phyloP scores from a whole-genome alignment of 805 yeast species.

The Wickerhamomyces bovis region DNA sequence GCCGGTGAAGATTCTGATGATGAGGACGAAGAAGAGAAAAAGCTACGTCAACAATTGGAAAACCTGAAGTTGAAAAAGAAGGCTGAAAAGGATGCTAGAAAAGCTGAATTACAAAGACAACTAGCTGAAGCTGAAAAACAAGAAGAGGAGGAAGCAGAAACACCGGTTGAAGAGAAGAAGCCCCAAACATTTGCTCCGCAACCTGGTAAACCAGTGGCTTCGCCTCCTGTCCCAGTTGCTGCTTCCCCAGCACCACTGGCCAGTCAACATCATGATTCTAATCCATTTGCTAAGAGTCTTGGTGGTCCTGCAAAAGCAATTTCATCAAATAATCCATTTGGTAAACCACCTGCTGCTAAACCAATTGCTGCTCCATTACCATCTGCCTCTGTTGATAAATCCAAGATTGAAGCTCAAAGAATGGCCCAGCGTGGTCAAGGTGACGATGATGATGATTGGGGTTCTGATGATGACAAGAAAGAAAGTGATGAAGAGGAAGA shows the following conservation, averaged over 20 bases:
- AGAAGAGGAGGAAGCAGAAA: constrained; percentile 43
- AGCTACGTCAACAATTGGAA: constrained; percentile 33
- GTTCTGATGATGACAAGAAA: constrained; percentile 28
- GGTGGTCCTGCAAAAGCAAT: constrained; percentile 3
- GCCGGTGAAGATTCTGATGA: constrained; percentile 28
- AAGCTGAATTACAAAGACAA: constrained; percentile 52
- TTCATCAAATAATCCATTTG: constrained; percentile 49
- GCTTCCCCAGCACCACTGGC: constrained; percentile 14
- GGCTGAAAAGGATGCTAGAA: constrained; percentile 52
- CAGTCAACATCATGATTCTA: constrained; percentile 19
- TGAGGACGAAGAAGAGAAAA: constrained; percentile 43
- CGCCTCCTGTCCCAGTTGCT: constrained; percentile 8
- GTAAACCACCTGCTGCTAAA: constrained; percentile 37
- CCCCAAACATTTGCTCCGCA: constrained; percentile 19
- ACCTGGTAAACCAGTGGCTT: constrained; percentile 7
- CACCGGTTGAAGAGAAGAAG: constrained; percentile 20
- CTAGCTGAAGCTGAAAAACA: constrained; percentile 47
- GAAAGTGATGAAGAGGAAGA: constrained; percentile 29
- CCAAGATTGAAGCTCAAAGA: constrained; percentile 64
- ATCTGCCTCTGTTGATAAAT: constrained; percentile 37
- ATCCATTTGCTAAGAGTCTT: constrained; percentile 20
- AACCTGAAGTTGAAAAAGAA: constrained; percentile 45
- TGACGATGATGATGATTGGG: constrained; percentile 29
- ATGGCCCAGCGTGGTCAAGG: constrained; percentile 54
- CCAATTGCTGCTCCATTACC: constrained; percentile 4